phyloP scores from a whole-genome alignment of 192 early-diverging fungal species.

The Gryganskiella cystojenkinii region DNA sequence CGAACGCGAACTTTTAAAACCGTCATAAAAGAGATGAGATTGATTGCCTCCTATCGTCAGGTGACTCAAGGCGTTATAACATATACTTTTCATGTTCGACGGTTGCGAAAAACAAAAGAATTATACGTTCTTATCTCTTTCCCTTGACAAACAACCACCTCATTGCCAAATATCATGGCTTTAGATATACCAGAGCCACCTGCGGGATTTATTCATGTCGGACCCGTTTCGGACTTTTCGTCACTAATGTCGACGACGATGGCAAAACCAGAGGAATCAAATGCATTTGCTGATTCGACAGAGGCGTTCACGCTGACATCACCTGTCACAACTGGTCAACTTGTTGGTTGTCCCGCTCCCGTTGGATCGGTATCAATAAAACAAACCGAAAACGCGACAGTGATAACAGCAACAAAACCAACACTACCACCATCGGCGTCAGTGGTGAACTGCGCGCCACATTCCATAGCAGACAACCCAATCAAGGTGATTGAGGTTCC shows the following conservation, averaged over 20 bases:
- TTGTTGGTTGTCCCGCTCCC: no score
- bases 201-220: slow-evolving; percentile 25
- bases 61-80: no score
- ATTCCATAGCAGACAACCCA: slow-evolving; percentile 4
- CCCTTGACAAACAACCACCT: no score
- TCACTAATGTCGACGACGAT: not conserved
- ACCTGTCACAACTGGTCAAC: no score
- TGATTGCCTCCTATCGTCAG: no score
- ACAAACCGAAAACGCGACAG: not conserved
- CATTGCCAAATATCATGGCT: not conserved
- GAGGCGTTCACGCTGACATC: not conserved
- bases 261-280: not conserved
- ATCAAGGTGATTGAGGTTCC: slow-evolving; percentile 45
- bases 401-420: not conserved
- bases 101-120: no score
- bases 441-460: not conserved
- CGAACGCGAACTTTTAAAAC: no score
- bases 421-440: not conserved
- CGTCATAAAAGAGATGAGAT: no score
- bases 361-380: no score
- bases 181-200: slow-evolving; percentile 8
- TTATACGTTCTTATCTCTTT: no score
- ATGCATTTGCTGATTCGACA: not conserved
- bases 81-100: no score
- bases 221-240: slow-evolving; percentile 33